Base-by-base conservation (phyloP, 306 rosid genomes). In the Begonia loranthoides region DNA sequence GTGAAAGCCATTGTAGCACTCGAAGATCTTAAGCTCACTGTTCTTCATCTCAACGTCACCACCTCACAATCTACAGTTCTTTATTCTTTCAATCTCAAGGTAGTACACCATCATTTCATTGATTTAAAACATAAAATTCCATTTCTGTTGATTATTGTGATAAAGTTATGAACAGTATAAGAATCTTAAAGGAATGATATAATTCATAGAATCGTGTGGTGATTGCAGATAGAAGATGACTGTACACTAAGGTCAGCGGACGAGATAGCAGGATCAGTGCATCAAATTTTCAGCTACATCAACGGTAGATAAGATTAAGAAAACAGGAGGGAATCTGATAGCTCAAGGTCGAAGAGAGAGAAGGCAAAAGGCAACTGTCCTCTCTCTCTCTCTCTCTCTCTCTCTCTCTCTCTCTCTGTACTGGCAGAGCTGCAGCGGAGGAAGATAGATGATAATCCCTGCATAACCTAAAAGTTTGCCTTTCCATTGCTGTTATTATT, bases 61-160 rank as follows among this genome's bases (percentile, higher is more conserved):
- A 72, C 96, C 9, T 74, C 81, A 21, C 77, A 60, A 9, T 43
- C 65, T 66, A 70, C 80, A 14, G 80, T 83, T 54, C 74, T 80
- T 15, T 90, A 82, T 83, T 83, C 94, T 53, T 70, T 90, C 80
- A 86, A 90, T 73, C 96, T 90, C 79, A 86, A 80, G 99, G 99
- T 90, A 74, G 62, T 24, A 17, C 49, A 33, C 39, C 15, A 21
- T 47, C 34, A n/a, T n/a, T n/a, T n/a, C n/a, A n/a, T n/a, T 21
- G 19, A 19, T 2, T 19, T 2, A 28, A 28, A 28, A 28, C 36
- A 2, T 8, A 28, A 28, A 28, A 0, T 28, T 28, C 36, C 6
- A 28, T 4, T 28, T 5, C 21, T 64, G n/a, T 9, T 44, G 5
- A 22, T 14, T 49, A n/a, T 3, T 44, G 50, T 9, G 10, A 13